Evolutionary conservation across 768 basidiomycete genomes (phyloP).

Genomic region (Auricularia auricula-judae): DNA sequence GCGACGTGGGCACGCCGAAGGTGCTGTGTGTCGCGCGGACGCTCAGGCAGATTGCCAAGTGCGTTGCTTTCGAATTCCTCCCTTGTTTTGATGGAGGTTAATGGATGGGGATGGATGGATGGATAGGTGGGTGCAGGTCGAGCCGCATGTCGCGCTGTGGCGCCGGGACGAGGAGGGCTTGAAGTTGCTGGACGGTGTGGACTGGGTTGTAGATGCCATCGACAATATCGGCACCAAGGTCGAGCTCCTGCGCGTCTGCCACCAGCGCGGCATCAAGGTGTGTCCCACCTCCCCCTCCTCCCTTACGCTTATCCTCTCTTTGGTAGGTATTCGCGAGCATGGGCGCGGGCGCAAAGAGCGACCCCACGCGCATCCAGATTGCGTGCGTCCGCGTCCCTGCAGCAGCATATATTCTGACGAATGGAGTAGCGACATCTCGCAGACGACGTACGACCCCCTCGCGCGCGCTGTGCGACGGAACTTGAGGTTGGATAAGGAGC

Average conservation of each 20-base stretch:
- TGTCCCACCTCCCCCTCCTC: conserved; percentile 3
- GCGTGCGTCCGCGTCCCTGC: too few relatives aligned
- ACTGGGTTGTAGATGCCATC: conserved; percentile 98
- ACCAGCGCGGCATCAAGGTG: conserved; percentile 69
- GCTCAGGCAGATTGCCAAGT: conserved; percentile 30
- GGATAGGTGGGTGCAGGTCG: conserved; percentile 51
- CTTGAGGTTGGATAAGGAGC: neutral
- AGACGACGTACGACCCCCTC: conserved; percentile 87
- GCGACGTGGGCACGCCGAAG: conserved; percentile 91
- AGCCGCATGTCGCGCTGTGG: conserved; percentile 78
- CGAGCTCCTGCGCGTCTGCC: conserved; percentile 83
- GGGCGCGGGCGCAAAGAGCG: conserved; percentile 91
- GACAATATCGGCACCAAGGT: conserved; percentile 97
- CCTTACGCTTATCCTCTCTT: neutral
- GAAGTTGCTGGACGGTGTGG: conserved; percentile 62
- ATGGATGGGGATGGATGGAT: too few relatives aligned
- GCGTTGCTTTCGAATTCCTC: too few relatives aligned
- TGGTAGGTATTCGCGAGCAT: conserved; percentile 86
- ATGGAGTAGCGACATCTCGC: conserved; percentile 64
- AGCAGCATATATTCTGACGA: too few relatives aligned
- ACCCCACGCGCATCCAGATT: conserved; percentile 92
- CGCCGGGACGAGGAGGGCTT: conserved; percentile 64
- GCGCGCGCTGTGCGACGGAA: conserved; percentile 82
- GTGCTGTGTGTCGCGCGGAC: conserved; percentile 64
- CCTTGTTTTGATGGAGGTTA: too few relatives aligned